Evolutionary conservation across 2,329 filamentous ascomycete species (phyloP), one percentile per base, ranked within the genome.

Genomic region (Alternaria consortialis): DNA sequence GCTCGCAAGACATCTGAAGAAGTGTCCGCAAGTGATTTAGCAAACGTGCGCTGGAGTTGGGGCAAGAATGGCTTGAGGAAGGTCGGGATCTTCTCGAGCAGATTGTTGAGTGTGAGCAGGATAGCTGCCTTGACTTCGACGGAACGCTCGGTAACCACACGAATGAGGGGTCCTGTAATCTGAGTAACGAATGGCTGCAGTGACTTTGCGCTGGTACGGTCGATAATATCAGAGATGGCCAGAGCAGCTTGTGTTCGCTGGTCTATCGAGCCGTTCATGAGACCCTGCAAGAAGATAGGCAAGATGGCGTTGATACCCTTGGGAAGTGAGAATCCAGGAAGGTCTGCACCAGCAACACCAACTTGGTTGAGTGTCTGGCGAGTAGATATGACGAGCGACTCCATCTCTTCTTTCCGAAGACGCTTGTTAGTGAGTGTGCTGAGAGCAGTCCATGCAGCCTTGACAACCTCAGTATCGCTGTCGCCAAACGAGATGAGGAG

Each of bases 351-450:
- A 42, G 93, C 83, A 44, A 97, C 92, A 70, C 96, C 95, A 47
- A 98, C 91, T 73, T 94, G 92, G 67, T 92, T 89, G 56, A 99
- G 85, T 1, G 92, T 90, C 78, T 96, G 91, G 60, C 94, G 86
- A 2, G 94, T 97, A 0, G 94, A 95, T 55, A 88, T 83, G 17
- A 97, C 93, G 46, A 99, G 85, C 0, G 91, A 89, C 76, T 99
- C 96, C 95, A 99, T 98, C 80, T 98, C 94, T 76, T 99, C 96
- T 80, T 99, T 99, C 75, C 90, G 90, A 63, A 99, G 86, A 70
- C 89, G 90, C 77, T 94, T 94, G 46, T 94, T 97, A 2, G 69
- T 73, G 70, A 99, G 90, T 59, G 92, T 91, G 70, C 83, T 93
- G 60, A 99, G 86, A 6, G 94, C 94, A 56, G 88, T 85, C 94